Conservation (phyloP, 129 eudicot species). For the Erigeron canadensis region DNA sequence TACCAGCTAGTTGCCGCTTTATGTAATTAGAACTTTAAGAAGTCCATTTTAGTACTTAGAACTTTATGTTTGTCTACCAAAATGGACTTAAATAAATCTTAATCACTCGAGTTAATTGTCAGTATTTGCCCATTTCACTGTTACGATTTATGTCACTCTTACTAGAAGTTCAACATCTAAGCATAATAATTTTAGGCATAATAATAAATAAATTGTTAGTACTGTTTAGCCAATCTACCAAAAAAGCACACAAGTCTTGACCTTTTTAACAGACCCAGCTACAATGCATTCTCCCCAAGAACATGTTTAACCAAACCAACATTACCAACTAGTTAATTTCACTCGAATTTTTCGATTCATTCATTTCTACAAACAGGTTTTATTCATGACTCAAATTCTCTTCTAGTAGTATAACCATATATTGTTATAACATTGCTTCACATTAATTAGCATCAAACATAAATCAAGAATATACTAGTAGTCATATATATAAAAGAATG, state of each 20-base stretch:
- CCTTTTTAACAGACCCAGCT: constrained; percentile 1
- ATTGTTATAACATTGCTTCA: no score
- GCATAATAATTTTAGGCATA: background rate
- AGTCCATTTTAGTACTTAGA: no score
- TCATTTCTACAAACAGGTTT: constrained; percentile 31
- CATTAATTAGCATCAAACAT: no score
- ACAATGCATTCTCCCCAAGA: background rate
- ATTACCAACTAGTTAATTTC: background rate
- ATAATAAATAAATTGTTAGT: background rate
- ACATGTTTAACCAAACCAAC: background rate
- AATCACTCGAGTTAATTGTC: no score
- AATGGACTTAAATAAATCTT: no score
- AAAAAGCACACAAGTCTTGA: constrained; percentile 3
- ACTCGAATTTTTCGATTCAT: background rate
- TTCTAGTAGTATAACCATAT: background rate
- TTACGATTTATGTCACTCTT: no score
- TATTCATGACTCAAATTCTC: constrained; percentile 5
- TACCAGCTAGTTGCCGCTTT: no score
- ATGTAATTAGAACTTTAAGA: no score
- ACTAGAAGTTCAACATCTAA: background rate
- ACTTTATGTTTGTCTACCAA: no score
- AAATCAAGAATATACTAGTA: no score
- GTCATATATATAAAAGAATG: no score
- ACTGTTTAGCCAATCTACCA: constrained; percentile 1
- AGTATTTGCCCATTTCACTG: no score